Conservation (phyloP, 352 stramenopile species). For the Elongisporangium anandrum region DNA sequence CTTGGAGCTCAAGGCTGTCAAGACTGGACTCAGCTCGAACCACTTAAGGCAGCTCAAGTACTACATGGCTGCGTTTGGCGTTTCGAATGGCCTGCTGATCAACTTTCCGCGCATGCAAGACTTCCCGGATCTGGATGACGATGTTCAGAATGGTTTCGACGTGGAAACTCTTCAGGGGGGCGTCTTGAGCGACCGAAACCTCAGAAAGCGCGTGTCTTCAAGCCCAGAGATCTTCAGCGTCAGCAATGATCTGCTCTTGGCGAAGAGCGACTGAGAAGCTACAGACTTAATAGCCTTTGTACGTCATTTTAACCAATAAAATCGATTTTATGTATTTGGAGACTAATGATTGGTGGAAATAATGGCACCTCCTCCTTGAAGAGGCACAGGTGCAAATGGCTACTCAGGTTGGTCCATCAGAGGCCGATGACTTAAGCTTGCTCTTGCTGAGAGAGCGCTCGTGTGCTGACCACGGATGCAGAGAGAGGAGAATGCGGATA, state of each 20-base stretch:
- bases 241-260: background rate
- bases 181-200: background rate
- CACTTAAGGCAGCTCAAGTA: slow-evolving; percentile 34
- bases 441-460: background rate
- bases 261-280: background rate
- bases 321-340: background rate
- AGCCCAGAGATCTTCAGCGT: background rate
- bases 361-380: background rate
- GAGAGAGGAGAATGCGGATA: slow-evolving; percentile 13
- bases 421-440: slow-evolving; percentile 3
- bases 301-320: background rate
- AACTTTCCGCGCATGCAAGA: slow-evolving; percentile 31
- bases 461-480: background rate
- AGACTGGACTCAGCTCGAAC: slow-evolving; percentile 9
- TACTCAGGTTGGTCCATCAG: slow-evolving; percentile 2
- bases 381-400: background rate
- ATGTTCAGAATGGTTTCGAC: background rate
- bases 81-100: slow-evolving; percentile 29
- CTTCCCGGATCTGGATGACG: slow-evolving; percentile 15
- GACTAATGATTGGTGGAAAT: background rate
- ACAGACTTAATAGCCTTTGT: background rate
- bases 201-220: background rate
- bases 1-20: slow-evolving; percentile 32
- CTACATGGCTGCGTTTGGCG: slow-evolving; percentile 32
- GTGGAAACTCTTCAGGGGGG: background rate